Percentiles rank a stretch among this genome's conserved stretches.
phyloP scores from a whole-genome alignment of 1,284 basidiomycete genomes.

The Heterobasidion occidentale region DNA sequence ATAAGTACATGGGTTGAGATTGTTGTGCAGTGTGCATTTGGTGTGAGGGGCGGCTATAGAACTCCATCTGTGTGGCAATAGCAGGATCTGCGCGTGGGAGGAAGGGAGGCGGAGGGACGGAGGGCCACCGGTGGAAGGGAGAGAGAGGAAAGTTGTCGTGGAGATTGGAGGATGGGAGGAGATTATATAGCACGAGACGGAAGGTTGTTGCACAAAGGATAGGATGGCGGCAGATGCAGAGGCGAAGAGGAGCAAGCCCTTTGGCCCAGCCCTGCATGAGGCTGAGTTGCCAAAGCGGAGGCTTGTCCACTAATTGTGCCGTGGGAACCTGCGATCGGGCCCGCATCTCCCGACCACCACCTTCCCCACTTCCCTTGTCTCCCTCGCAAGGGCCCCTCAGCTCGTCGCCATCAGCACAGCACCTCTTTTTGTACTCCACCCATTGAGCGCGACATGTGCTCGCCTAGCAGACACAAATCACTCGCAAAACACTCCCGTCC shows the following conservation, averaged over 20 bases:
- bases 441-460: not conserved
- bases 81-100: not conserved
- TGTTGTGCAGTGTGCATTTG: not conserved
- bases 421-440: not conserved
- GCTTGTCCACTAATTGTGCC: constrained; percentile 1
- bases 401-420: no score
- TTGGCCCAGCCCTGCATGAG: constrained; percentile 14
- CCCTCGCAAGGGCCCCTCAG: not conserved
- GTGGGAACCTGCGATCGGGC: constrained; percentile 3
- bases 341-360: not conserved
- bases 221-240: constrained; percentile 46
- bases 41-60: not conserved
- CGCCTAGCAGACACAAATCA: not conserved
- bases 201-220: not conserved
- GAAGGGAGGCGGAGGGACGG: not conserved
- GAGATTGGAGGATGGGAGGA: not conserved
- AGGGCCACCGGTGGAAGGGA: not conserved
- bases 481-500: not conserved
- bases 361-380: not conserved
- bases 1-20: not conserved
- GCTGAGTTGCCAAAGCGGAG: constrained; percentile 10
- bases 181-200: not conserved
- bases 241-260: constrained; percentile 9
- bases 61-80: not conserved
- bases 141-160: not conserved